Base-by-base conservation (phyloP, 805 yeast genomes). In the Kodamaea laetipori region DNA sequence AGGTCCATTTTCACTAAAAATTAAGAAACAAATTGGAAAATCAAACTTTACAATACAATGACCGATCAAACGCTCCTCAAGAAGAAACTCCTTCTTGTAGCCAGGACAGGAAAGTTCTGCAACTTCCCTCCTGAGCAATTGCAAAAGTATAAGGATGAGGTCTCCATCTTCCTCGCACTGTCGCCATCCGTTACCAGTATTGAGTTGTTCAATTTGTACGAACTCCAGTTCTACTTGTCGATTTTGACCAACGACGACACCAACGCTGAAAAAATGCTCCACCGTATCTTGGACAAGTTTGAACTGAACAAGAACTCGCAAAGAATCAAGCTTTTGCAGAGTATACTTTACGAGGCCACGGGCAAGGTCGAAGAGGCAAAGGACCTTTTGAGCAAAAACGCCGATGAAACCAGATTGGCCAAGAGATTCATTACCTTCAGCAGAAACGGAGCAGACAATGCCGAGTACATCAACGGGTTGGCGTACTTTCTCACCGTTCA, bases 261-360 rank as follows among this genome's bases (percentile, higher is more conserved):
- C 2, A 89, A 82, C 49, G 96, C 97, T 8, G 78, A 83, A 52
- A 63, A 77, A 8, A 67, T 80, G 48, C 73, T 88, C 45, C 86
- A 84, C 45, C 67, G 80, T 36, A 58, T 90, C 11, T 60, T 76
- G 26, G 97, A 90, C 56, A 78, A 78, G 56, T 82, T 90, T 57
- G 81, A 76, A 9, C 81, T 80, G 26, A 51, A 53, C 28, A 60
- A 61, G 13, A 63, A 69, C 16, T 42, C 45, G 15, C 82, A 82
- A 52, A 68, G 88, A 45, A 63, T 86, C 33, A 73, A 73, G 16
- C 59, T 79, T 8, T 65, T 86, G 53, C 74, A 74, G 44, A 73
- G 84, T 25, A 64, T 78, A 37, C 81, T 76, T 50, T 55, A 78
- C 10, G 86, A 84, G 56, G 77, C 84, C 7, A 71, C 74, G 3